Conservation (phyloP, 495 filamentous ascomycete species). For the Xylaria cubensis region DNA sequence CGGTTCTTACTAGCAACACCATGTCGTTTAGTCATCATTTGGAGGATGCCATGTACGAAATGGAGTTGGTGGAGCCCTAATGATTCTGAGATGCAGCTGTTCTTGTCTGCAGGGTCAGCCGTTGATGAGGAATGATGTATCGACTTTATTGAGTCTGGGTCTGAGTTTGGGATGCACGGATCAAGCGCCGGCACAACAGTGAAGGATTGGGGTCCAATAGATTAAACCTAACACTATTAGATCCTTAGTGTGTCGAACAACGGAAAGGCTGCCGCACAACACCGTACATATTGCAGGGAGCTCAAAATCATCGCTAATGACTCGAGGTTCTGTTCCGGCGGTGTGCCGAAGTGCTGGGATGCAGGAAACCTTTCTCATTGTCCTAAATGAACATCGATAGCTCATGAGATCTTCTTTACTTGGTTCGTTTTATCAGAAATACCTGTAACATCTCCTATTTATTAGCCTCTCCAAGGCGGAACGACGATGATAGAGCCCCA, state of each 20-base stretch:
- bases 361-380: neutral
- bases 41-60: conserved; percentile 2
- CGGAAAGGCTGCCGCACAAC: conserved; percentile 9
- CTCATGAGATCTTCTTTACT: neutral
- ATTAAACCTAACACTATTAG: neutral
- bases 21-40: neutral
- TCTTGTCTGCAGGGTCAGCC: neutral
- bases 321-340: conserved; percentile 1
- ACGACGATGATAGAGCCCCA: conserved; percentile 12
- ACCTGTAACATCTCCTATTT: neutral
- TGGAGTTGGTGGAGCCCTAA: neutral
- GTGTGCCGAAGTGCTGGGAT: conserved; percentile 1
- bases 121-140: neutral
- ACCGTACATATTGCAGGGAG: neutral
- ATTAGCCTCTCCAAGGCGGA: neutral
- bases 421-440: neutral
- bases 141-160: neutral
- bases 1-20: neutral
- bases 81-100: neutral
- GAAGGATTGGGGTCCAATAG: neutral
- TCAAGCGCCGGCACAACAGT: neutral
- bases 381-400: conserved; percentile 1
- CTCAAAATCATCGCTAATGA: neutral
- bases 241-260: neutral
- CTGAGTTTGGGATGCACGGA: neutral